A percentile compares a stretch with the other conserved stretches of the same genome.
These are phyloP conservation scores for Cladophialophora psammophila DNA, from an alignment of 2,329 filamentous ascomycete species.

Conservation along the genomic window DNA sequence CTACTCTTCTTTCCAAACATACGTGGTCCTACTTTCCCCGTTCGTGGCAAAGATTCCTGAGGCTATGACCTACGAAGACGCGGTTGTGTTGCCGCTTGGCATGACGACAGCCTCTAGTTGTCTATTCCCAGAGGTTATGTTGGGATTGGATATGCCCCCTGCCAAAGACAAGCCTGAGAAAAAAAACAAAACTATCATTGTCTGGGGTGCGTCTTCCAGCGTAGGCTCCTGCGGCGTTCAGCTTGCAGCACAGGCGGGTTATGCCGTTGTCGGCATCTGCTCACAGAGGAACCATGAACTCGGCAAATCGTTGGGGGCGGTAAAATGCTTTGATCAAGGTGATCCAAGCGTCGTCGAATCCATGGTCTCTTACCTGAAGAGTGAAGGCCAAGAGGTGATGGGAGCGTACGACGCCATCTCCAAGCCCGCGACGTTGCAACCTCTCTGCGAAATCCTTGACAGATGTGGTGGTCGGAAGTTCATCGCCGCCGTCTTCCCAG, in stretches of 20 bases:
- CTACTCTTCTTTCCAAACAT: conserved; percentile 49
- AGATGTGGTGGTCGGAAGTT: conserved; percentile 4
- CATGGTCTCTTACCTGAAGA: conserved; percentile 3
- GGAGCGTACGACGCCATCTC: conserved; percentile 20
- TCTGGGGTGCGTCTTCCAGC: conserved; percentile 55
- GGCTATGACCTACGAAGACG: conserved; percentile 44
- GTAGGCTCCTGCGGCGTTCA: conserved; percentile 54
- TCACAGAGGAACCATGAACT: conserved; percentile 43
- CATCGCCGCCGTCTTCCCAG: conserved; percentile 14
- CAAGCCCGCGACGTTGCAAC: neutral
- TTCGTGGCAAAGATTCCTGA: conserved; percentile 45
- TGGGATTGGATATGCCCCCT: conserved; percentile 41
- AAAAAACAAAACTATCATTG: conserved; percentile 37
- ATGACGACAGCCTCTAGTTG: conserved; percentile 46
- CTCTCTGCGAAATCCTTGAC: conserved; percentile 10
- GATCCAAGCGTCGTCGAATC: neutral
- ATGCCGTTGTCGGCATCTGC: conserved; percentile 47
- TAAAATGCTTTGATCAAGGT: conserved; percentile 55
- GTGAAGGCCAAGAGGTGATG: neutral
- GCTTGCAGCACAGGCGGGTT: conserved; percentile 49
- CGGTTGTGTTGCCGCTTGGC: conserved; percentile 48
- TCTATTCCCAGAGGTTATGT: conserved; percentile 43
- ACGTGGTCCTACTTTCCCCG: conserved; percentile 38
- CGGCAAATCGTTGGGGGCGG: conserved; percentile 44
- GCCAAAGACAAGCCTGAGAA: conserved; percentile 4